Evolutionary conservation across 257 asterid species (phyloP), one percentile per base, ranked within the genome.

Genomic region (Leptodermis oblonga): DNA sequence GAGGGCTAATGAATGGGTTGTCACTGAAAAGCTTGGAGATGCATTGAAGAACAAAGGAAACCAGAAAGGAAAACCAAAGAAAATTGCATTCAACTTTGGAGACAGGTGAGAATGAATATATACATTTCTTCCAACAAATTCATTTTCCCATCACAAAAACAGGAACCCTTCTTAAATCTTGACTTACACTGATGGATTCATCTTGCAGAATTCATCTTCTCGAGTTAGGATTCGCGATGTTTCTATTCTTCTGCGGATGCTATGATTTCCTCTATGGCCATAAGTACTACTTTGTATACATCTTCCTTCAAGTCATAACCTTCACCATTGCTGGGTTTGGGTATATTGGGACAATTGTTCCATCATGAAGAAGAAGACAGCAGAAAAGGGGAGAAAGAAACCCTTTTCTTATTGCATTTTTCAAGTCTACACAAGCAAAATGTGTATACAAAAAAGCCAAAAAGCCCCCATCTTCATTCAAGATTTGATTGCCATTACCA

Each of bases 1-100:
- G 76, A 84, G 99, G 51, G 97, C 85, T 6, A 94, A 94, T 48
- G 99, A 94, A 82, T 94, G 99, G 99, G 90, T 94, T 41, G 99
- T 94, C 66, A 94, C 99, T 10, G 99, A 94, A 77, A 94, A 94
- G 69, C 90, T 91, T 0, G 99, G 99, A 70, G 99, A 94, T 34
- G 48, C 86, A 37, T 78, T 88, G 20, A 94, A 87, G 77, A 87
- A 77, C 80, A 93, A 93, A 72, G 71, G 87, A 8, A 78, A 76
- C 23, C 39, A 55, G 31, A 90, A 84, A 74, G 30, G 75, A 49
- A 75, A 78, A 31, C 73, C 81, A 14, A 87, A 71, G 83, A 87
- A 67, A 72, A 55, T 85, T 7, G 73, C 80, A 1, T 52, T 84
- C 34, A 87, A 78, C 68, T 62, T 88, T 0, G 92, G 95, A 41